These are phyloP conservation scores for Malus hybrid DNA, from an alignment of 331 rosid species.

Conservation along the genomic window DNA sequence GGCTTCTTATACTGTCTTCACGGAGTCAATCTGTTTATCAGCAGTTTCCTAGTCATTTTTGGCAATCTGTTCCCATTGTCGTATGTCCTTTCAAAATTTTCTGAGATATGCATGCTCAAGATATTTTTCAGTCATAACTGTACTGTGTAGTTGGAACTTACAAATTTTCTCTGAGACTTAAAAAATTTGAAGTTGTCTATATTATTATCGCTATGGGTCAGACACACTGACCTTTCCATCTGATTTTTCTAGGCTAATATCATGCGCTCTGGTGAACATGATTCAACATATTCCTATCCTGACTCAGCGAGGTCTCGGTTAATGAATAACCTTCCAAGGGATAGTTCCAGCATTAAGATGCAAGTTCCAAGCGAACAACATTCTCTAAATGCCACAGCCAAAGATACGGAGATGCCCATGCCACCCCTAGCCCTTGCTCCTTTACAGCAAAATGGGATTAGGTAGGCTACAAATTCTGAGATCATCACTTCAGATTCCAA, in stretches of 20 bases:
- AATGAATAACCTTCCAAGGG: constrained; percentile 36
- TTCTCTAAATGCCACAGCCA: constrained; percentile 38
- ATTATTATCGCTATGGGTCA: not conserved
- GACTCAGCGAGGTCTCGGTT: constrained; percentile 41
- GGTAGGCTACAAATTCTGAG: constrained; percentile 39
- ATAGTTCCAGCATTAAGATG: constrained; percentile 36
- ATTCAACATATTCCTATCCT: constrained; percentile 44
- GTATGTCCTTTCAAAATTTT: not conserved
- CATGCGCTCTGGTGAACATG: constrained; percentile 64
- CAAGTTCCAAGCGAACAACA: constrained; percentile 31
- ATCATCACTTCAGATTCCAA: not conserved
- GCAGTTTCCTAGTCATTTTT: not conserved
- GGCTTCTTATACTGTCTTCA: not conserved
- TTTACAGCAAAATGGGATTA: constrained; percentile 52
- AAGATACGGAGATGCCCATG: constrained; percentile 81
- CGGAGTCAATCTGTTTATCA: not conserved
- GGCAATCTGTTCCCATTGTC: not conserved
- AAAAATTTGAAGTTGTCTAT: not conserved
- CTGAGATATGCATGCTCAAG: not conserved
- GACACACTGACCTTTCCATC: constrained; percentile 19
- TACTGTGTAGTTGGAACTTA: not conserved
- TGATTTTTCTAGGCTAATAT: constrained; percentile 62
- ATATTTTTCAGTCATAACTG: not conserved
- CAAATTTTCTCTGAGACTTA: not conserved
- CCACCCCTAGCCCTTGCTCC: constrained; percentile 92